phyloP scores from a whole-genome alignment of 768 basidiomycete species.

The Tylopilus cervinicoccineus region DNA sequence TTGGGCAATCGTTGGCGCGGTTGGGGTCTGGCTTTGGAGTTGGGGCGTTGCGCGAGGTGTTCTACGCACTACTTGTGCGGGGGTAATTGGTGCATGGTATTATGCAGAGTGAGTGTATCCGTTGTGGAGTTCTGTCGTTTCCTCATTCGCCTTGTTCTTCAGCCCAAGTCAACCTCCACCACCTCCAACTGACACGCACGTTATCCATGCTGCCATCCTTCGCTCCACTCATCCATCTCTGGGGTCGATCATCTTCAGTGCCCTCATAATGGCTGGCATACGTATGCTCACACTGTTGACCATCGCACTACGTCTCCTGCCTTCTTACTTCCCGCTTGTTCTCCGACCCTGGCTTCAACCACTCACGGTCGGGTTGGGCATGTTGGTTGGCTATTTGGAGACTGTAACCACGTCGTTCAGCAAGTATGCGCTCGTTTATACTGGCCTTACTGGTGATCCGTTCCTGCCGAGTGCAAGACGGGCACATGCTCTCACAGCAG shows the following conservation, averaged over 20 bases:
- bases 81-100: constrained; percentile 91
- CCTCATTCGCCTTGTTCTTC: constrained; percentile 6
- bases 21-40: constrained; percentile 64
- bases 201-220: constrained; percentile 71
- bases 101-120: constrained; percentile 53
- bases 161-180: constrained; percentile 33
- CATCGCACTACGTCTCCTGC: constrained; percentile 50
- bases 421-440: constrained; percentile 66
- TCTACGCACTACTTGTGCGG: constrained; percentile 70
- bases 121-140: neutral
- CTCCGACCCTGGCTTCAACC: constrained; percentile 41
- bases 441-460: constrained; percentile 69
- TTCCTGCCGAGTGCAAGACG: constrained; percentile 58
- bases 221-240: constrained; percentile 80
- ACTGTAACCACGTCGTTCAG: constrained; percentile 49
- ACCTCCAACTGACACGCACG: constrained; percentile 56
- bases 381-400: constrained; percentile 44
- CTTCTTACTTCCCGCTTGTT: constrained; percentile 45
- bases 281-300: constrained; percentile 52
- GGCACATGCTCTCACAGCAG: constrained; percentile 52
- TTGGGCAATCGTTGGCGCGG: constrained; percentile 59
- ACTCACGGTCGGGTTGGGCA: constrained; percentile 31
- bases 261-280: constrained; percentile 71
- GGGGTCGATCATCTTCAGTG: constrained; percentile 73
- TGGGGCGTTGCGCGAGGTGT: constrained; percentile 79